Percentiles rank a stretch among this genome's conserved stretches.
Evolutionary conservation across 2,329 filamentous ascomycete species (phyloP).

Genomic region (Xylaria sp.): DNA sequence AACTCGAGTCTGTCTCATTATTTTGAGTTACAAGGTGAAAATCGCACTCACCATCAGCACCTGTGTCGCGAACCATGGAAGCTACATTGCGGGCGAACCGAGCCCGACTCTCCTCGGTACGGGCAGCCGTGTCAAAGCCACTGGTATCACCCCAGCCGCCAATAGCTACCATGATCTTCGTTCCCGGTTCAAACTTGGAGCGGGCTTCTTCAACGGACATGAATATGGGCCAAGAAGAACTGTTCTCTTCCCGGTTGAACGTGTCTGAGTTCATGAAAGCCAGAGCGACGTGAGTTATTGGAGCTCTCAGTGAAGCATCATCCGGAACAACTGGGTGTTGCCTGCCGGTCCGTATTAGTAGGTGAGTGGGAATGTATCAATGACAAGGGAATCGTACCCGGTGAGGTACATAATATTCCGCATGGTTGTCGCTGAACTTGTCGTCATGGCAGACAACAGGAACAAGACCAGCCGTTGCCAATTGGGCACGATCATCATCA

Average conservation of each 20-base stretch:
- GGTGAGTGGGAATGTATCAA: background rate
- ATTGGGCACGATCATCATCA: constrained; percentile 1
- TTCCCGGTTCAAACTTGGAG: constrained; percentile 61
- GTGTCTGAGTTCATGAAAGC: constrained; percentile 63
- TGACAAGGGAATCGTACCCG: constrained; percentile 39
- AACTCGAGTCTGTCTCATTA: background rate
- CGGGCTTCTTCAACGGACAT: constrained; percentile 63
- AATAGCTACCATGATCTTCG: constrained; percentile 71
- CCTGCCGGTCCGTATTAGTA: constrained; percentile 34
- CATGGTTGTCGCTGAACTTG: constrained; percentile 37
- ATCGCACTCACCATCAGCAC: constrained; percentile 66
- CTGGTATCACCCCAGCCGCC: constrained; percentile 73
- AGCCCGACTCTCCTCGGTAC: constrained; percentile 58
- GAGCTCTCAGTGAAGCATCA: constrained; percentile 51
- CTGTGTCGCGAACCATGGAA: constrained; percentile 62
- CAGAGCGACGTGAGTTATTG: constrained; percentile 66
- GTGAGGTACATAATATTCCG: constrained; percentile 52
- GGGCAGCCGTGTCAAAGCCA: constrained; percentile 65
- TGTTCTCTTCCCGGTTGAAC: constrained; percentile 59
- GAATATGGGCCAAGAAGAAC: constrained; percentile 62
- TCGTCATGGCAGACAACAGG: constrained; percentile 33
- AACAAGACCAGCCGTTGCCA: constrained; percentile 32
- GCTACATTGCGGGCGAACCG: constrained; percentile 69
- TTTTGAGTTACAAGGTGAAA: constrained; percentile 51
- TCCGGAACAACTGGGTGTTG: constrained; percentile 49